Base-by-base conservation (phyloP, 352 stramenopile species). In the Blastocystis sp. region DNA sequence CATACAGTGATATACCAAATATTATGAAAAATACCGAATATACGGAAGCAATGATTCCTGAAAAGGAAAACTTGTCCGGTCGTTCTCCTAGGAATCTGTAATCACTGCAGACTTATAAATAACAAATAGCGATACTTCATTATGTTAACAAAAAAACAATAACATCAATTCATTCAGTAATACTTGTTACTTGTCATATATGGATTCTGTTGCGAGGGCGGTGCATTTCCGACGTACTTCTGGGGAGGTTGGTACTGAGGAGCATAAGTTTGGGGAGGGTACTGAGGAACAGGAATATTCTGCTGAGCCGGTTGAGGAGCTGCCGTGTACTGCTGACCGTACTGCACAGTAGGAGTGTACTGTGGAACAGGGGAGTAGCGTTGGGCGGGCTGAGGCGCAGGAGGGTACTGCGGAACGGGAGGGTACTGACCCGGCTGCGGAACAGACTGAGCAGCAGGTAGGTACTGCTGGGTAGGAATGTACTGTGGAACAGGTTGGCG, bases 111-210 rank as follows among this genome's bases (percentile, higher is more conserved):
- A 2, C 0, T 59, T 13, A 59, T n/a, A 13, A 29, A 73, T 20
- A 73, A 37, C 11, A 73, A 73, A 45, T 15, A 37, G n/a, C 4
- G 2, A 2, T 41, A 45, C 62, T 43, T 15, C 29, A 29, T 80
- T 80, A 9, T 59, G 20, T 47, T n/a, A 37, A 80, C 41, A 80
- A 63, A 80, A 15, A n/a, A 80, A 18, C 54, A 61, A 37, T 59
- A 43, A 66, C 37, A 66, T 29, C 34, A 59, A 64, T 41, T 61
- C n/a, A 79, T n/a, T 41, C 15, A 13, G 43, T 56, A 80, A 39
- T 34, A 63, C 20, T n/a, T 13, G 13, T n/a, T n/a, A 59, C 20
- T n/a, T 59, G 11, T 59, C 50, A 59, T 59, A 59, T 59, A 59
- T 59, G 11, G 11, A 59, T 59, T 59, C 11, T n/a, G 50, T 50